phyloP scores from a whole-genome alignment of 1,284 basidiomycete genomes.

The Moesziomyces globuligerus region DNA sequence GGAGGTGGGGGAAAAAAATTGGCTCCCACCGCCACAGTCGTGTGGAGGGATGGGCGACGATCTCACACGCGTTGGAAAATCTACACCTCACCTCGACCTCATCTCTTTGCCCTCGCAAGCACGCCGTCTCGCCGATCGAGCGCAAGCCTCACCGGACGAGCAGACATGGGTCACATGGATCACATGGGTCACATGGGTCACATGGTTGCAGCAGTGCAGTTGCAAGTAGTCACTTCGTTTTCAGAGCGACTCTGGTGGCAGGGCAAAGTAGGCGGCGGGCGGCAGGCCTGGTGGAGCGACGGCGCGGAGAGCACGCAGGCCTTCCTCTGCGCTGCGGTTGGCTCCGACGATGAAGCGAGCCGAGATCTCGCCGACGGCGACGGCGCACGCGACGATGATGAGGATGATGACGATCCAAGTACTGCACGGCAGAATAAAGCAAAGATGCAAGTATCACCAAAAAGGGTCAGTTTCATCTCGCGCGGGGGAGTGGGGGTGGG shows the following conservation, averaged over 20 bases:
- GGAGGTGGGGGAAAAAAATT: too few species aligned
- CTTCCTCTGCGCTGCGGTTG: slow-evolving; percentile 28
- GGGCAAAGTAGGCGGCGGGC: slow-evolving; percentile 5
- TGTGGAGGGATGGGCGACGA: not conserved
- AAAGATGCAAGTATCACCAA: not conserved
- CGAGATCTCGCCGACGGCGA: slow-evolving; percentile 85
- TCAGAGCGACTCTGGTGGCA: slow-evolving; percentile 16
- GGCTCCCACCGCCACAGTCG: too few species aligned
- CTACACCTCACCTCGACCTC: too few species aligned
- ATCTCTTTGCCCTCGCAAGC: too few species aligned
- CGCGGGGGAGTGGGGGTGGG: not conserved
- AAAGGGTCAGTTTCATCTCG: not conserved
- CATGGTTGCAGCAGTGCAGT: not conserved
- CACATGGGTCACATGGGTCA: too few species aligned
- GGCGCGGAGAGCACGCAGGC: slow-evolving; percentile 7
- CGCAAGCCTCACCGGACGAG: too few species aligned
- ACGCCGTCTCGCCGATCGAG: too few species aligned
- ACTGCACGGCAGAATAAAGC: slow-evolving; percentile 53
- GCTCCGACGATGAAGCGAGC: slow-evolving; percentile 77
- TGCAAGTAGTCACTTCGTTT: too few species aligned
- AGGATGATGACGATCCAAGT: slow-evolving; percentile 95
- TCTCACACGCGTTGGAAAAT: too few species aligned
- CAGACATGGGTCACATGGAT: too few species aligned
- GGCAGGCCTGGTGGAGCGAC: not conserved
- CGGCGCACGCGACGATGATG: slow-evolving; percentile 86